Base-by-base conservation (phyloP, 2,329 filamentous ascomycete genomes). In the Chaetomiaceae sp. region DNA sequence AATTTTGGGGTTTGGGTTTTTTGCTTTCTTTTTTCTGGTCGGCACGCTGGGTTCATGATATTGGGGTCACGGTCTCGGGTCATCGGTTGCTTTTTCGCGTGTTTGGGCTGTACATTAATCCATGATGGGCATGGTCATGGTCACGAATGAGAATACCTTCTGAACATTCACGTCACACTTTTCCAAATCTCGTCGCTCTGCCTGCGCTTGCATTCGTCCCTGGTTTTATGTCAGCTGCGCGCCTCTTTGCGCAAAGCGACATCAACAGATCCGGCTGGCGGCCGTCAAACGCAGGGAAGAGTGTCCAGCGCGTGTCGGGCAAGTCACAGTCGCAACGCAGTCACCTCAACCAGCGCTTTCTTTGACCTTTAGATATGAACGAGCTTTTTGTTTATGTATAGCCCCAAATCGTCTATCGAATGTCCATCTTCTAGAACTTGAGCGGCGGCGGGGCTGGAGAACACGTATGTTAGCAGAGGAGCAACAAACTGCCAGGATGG, bases 31-130 rank as follows among this genome's bases (percentile, higher is more conserved):
- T 72, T 81, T 73, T 75, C 72, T 72, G 75, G 71, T 77, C 75
- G 76, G 72, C 71, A 74, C 74, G 74, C 78, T 79, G 83, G 78
- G 81, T 84, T 80, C 81, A 88, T 84, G 82, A 85, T 85, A 85
- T 81, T 78, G 78, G 79, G 81, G 81, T 85, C 76, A 83, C 77
- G 82, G 84, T 83, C 79, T 78, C 81, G 81, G 83, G 79, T 81
- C 82, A 78, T 80, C 71, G 83, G 80, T 77, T 79, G 73, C n/a
- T 68, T 74, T 67, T 68, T 69, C 68, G 73, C 74, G 65, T 73
- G 68, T 72, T 76, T 73, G 75, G 79, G 78, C 79, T 84, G 80
- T 84, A 84, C 78, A 83, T 81, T 83, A 83, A 79, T 76, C 74
- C 76, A 77, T 78, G 52, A 75, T 58, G 61, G 78, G 52, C 52